Base-by-base conservation (phyloP, 202 grass and related monocot species). In the Panicum virgatum region DNA sequence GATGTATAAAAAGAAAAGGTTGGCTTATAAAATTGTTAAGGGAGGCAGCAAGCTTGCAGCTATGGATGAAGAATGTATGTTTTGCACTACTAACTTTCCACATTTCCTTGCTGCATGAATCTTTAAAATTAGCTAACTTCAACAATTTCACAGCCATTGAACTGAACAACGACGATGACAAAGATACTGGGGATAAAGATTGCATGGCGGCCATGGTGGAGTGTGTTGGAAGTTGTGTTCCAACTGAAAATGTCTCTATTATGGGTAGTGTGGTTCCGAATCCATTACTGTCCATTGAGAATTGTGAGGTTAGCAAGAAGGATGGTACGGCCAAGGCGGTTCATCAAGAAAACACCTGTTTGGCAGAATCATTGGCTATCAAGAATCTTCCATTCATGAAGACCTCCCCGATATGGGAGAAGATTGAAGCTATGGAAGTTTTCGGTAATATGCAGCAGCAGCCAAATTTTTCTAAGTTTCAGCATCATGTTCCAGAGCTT, bases 401-500 rank as follows among this genome's bases (percentile, higher is more conserved):
- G 74, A 85, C 43, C 52, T 94, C 77, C 9, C 63, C 81, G 2
- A 1, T 94, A 34, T 97, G 94, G 94, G 58, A 87, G 72, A 78
- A 82, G 4, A 63, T 94, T 18, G 83, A 90, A 36, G 80, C 91
- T 58, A 75, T 87, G 76, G 77, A 88, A 23, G 65, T 97, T 52
- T 97, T 94, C 79, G 52, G 12, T n/a, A n/a, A 20, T 20, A 62
- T 83, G 63, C 83, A 85, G 1, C 91, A 94, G 69, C 75, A 7
- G 19, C 91, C 91, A 62, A 79, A 90, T 79, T 94, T 94, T 68
- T 14, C 39, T 34, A 76, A 83, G 62, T 76, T 92, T 30, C 36
- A 80, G 77, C 81, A 85, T 68, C 81, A 80, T 27, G 57, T 44
- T 66, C 67, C 85, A 22, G 85, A 86, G 54, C 37, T 91, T 44